phyloP scores from a whole-genome alignment of 495 filamentous ascomycete species.

The Letharia lupina region DNA sequence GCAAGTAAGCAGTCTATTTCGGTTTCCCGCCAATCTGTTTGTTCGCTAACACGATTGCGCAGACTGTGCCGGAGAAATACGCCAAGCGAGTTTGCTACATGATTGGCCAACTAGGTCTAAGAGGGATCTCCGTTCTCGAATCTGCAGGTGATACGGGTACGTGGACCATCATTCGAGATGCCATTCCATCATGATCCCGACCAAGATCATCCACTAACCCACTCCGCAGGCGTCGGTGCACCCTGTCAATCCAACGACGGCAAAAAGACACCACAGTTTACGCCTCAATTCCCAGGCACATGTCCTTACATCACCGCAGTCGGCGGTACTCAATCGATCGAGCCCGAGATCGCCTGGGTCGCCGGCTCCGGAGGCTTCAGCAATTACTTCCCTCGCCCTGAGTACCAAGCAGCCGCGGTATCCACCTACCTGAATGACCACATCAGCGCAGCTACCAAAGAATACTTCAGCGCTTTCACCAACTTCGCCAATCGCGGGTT shows the following conservation, averaged over 20 bases:
- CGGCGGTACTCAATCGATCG: conserved; percentile 47
- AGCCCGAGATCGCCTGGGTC: conserved; percentile 46
- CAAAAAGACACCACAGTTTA: conserved; percentile 50
- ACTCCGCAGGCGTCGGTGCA: conserved; percentile 42
- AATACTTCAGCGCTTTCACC: conserved; percentile 40
- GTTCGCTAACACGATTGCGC: conserved; percentile 13
- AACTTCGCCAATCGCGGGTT: conserved; percentile 55
- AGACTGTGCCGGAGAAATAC: conserved; percentile 57
- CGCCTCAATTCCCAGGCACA: conserved; percentile 52
- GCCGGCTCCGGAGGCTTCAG: conserved; percentile 58
- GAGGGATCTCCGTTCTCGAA: conserved; percentile 53
- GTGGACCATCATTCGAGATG: conserved; percentile 11
- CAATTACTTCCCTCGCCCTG: conserved; percentile 49
- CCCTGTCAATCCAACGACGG: conserved; percentile 53
- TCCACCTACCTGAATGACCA: conserved; percentile 40
- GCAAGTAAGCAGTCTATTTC: conserved; percentile 19
- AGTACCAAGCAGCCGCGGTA: conserved; percentile 52
- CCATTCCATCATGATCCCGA: not conserved
- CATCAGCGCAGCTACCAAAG: conserved; percentile 33
- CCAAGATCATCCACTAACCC: not conserved
- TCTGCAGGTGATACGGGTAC: conserved; percentile 54
- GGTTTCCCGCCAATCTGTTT: not conserved
- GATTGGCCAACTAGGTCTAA: conserved; percentile 54
- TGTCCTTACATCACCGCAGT: conserved; percentile 62
- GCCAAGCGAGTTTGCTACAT: conserved; percentile 47